Percentiles rank a stretch among this genome's conserved stretches.
phyloP scores from a whole-genome alignment of 768 basidiomycete genomes.

The Lentinula raphanica region DNA sequence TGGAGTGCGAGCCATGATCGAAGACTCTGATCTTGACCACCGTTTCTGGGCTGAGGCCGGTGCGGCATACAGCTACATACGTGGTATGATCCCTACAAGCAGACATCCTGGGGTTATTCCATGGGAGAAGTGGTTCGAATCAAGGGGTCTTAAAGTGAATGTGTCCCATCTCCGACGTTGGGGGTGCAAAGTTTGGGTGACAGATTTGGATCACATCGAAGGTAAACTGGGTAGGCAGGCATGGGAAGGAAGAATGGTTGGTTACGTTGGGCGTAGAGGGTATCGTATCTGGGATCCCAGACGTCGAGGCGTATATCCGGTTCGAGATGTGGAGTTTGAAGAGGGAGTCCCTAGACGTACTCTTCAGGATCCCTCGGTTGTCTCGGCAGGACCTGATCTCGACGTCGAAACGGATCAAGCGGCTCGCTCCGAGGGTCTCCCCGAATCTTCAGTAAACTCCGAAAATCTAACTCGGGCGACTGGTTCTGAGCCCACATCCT shows the following conservation, averaged over 20 bases:
- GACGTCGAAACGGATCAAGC: background rate
- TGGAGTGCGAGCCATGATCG: background rate
- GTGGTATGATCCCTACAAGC: background rate
- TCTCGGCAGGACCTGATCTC: background rate
- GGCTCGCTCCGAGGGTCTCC: background rate
- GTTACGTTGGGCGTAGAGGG: slow-evolving; percentile 12
- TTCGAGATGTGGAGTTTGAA: slow-evolving; percentile 13
- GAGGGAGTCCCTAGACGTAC: background rate
- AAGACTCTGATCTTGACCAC: background rate
- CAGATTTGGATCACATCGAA: slow-evolving; percentile 8
- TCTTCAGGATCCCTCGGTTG: background rate
- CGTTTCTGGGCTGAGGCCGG: background rate
- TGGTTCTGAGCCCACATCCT: background rate
- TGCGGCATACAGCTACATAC: background rate
- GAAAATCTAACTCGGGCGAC: background rate
- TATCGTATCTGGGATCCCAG: slow-evolving; percentile 8
- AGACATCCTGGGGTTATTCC: background rate
- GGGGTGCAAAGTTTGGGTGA: slow-evolving; percentile 12
- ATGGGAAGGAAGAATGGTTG: slow-evolving; percentile 13
- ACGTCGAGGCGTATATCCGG: slow-evolving; percentile 1
- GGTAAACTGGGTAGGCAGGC: slow-evolving; percentile 13
- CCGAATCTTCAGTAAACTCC: background rate
- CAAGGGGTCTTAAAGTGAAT: background rate
- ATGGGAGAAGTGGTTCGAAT: background rate
- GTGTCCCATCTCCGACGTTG: slow-evolving; percentile 11